Base-by-base conservation (phyloP, 2,329 filamentous ascomycete species). In the Paecilomyces fulvus region DNA sequence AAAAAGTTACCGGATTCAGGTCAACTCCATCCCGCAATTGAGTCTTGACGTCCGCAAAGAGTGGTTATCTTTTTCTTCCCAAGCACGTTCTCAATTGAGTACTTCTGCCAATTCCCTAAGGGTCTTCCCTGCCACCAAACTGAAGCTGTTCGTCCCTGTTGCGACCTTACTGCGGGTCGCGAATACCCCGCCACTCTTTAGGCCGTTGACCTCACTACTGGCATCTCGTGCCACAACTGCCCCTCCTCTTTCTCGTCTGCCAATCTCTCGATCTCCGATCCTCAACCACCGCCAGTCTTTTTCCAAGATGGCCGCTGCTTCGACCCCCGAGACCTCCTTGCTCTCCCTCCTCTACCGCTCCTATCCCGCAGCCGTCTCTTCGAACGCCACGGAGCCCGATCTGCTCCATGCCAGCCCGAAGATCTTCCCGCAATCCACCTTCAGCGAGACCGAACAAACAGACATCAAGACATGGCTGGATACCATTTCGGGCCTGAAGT, bases 401-500 rank as follows among this genome's bases (percentile, higher is more conserved):
- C 71, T 77, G 48, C 68, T 71, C 60, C 67, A 77, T 63, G 71
- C 77, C 61, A 78, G 76, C 59, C 74, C 80, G 72, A 83, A 80
- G 70, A 88, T 92, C 67, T 84, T 90, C 76, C 79, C 83, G 61
- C 76, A 81, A 61, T 81, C 83, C 69, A 85, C 83, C 65, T 95
- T 94, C 79, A 84, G 84, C 60, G 79, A 86, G 65, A 82, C 84
- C 62, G 92, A 97, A 77, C 86, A 92, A 76, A 83, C 88, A 17
- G 90, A 96, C 77, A 88, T 96, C 72, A 85, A 87, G 75, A 87
- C 94, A 79, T 96, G 92, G 92, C 81, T 92, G 69, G 86, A 84
- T 68, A 89, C 88, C 50, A 84, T 89, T 48, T 82, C 86, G 59
- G 85, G 87, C 63, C 82, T 95, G 68, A 83, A 83, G 67, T 74